Base-by-base conservation (phyloP, 2,329 filamentous ascomycete genomes). In the Diaporthe citrichinensis region DNA sequence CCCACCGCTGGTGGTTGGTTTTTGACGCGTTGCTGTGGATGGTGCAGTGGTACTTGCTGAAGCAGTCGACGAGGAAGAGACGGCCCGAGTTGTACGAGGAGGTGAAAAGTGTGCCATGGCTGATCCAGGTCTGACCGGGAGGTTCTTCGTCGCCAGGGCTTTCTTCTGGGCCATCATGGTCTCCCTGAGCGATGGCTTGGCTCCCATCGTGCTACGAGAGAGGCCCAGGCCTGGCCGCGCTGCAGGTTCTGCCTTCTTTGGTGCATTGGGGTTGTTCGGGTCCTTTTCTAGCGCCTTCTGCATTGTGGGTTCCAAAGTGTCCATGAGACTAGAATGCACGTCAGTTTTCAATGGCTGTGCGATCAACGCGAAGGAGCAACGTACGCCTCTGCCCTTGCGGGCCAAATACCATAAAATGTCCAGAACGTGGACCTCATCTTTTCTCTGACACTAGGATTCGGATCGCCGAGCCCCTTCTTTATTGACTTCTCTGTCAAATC, bases 361-460 rank as follows among this genome's bases (percentile, higher is more conserved):
- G 0, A 9, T 25, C 15, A 25, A 46, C 31, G 31, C 71, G 25
- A 44, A 77, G 25, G 12, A 46, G 20, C 23, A 34, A 88, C 92
- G 87, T 87, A 95, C 90, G 86, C 87, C 80, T 96, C 93, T 53
- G 95, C 95, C 81, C 90, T 92, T 28, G 92, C 89, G 3, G 94
- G 93, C 94, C 95, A 98, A 25, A 95, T 88, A 46, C 87, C 87
- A 76, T 92, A 91, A 82, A 96, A 98, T 0, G 88, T 87, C 97
- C 97, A 99, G 83, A 94, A 99, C 0, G 95, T 94, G 51, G 91
- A 90, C 79, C 97, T 92, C 88, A 94, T 96, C 78, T 92, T 93
- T 84, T 98, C 95, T 80, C 97, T 92, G 61, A 98, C 96, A 41
- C 93, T 94, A 10, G 96, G 95, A 81, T 98, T 98, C 17, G 96